Percentiles rank a stretch among this genome's conserved stretches.
Evolutionary conservation across 768 basidiomycete genomes (phyloP).

Genomic region (Tricholoma furcatifolium): DNA sequence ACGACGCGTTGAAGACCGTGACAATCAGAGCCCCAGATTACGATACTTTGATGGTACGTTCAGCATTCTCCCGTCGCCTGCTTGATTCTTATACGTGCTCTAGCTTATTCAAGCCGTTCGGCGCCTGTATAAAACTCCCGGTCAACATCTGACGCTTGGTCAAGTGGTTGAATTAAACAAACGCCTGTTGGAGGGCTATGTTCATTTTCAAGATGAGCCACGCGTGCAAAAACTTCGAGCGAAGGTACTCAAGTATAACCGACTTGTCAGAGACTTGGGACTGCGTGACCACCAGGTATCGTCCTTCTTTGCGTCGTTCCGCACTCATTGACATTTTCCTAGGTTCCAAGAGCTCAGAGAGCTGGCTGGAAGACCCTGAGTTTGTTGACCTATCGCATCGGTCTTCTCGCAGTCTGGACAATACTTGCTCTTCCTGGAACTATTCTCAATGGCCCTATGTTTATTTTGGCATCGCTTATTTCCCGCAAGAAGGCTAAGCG

Average conservation of each 20-base stretch:
- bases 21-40: constrained; percentile 96
- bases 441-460: constrained; percentile 90
- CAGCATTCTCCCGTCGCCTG: background rate
- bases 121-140: constrained; percentile 90
- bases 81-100: constrained; percentile 1
- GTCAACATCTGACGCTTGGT: constrained; percentile 89
- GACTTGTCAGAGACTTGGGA: constrained; percentile 83
- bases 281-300: constrained; percentile 89
- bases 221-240: constrained; percentile 76
- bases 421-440: constrained; percentile 87
- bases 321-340: constrained; percentile 1
- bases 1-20: constrained; percentile 92
- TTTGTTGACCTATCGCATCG: constrained; percentile 78
- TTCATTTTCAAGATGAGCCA: constrained; percentile 90
- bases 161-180: constrained; percentile 96
- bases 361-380: constrained; percentile 86
- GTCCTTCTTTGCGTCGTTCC: background rate
- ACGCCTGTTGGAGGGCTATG: constrained; percentile 90
- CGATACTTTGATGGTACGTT: constrained; percentile 91
- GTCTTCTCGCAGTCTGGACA: constrained; percentile 78
- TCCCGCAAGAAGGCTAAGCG: constrained; percentile 90
- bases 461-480: constrained; percentile 84
- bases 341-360: constrained; percentile 87
- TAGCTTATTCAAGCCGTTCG: constrained; percentile 96
- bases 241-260: constrained; percentile 89